Evolutionary conservation across 1,284 basidiomycete species (phyloP).

Genomic region (Ustilago hordei): DNA sequence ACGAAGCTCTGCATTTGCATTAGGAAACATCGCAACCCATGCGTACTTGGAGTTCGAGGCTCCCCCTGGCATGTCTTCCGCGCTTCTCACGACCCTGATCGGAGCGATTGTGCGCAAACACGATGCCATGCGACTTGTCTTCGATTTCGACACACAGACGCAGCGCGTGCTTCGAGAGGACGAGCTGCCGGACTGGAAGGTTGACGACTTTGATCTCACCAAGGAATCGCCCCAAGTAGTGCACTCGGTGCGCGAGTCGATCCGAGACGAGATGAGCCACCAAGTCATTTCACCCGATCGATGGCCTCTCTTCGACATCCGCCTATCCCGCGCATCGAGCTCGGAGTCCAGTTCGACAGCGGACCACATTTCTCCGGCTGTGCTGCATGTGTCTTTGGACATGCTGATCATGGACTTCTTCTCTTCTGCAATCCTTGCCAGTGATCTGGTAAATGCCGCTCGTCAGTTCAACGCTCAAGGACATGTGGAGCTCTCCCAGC

Average conservation of each 20-base stretch:
- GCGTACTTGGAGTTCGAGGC: conserved; percentile 2
- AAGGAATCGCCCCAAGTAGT: background rate
- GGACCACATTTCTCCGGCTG: background rate
- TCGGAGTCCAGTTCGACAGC: background rate
- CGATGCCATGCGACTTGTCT: background rate
- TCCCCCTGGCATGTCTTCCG: background rate
- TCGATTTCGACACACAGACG: background rate
- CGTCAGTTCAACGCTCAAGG: background rate
- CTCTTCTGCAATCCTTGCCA: background rate
- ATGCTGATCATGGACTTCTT: background rate
- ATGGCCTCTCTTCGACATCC: conserved; percentile 1
- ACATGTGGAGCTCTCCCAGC: background rate
- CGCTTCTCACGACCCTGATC: background rate
- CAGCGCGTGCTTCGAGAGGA: background rate
- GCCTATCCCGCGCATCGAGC: background rate
- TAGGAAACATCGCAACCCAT: background rate
- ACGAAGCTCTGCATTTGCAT: background rate
- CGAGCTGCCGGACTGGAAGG: background rate
- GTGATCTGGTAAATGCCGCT: background rate
- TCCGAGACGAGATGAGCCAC: background rate
- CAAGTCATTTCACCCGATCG: background rate
- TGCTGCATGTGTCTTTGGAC: background rate
- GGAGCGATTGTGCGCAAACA: background rate
- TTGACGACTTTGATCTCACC: background rate
- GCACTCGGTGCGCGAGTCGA: background rate